Evolutionary conservation across 2,329 filamentous ascomycete genomes (phyloP).

Genomic region (Verticillium nubilum): DNA sequence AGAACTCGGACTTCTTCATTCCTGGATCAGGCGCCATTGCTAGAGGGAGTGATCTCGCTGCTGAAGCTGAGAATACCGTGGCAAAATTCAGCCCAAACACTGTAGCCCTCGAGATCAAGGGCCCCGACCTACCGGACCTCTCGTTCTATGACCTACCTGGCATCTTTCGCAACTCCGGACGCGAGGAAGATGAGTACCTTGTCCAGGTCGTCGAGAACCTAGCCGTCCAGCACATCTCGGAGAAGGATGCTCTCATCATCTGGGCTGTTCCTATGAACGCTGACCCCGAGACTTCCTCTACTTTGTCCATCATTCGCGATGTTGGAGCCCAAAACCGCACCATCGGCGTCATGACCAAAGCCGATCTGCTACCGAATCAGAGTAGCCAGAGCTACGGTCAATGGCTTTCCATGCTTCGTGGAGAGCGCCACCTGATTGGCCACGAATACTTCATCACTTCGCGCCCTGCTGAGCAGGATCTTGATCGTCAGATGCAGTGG

Average conservation of each 20-base stretch:
- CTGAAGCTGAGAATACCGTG: slow-evolving; percentile 36
- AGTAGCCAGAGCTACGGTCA: slow-evolving; percentile 41
- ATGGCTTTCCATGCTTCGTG: slow-evolving; percentile 60
- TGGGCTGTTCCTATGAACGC: slow-evolving; percentile 73
- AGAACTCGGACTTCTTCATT: slow-evolving; percentile 45
- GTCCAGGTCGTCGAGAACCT: slow-evolving; percentile 69
- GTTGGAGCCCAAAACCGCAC: slow-evolving; percentile 53
- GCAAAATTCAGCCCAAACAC: slow-evolving; percentile 80
- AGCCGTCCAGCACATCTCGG: slow-evolving; percentile 62
- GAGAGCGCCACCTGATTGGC: slow-evolving; percentile 56
- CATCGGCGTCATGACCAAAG: slow-evolving; percentile 78
- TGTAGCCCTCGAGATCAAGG: slow-evolving; percentile 69
- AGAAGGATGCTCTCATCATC: slow-evolving; percentile 68
- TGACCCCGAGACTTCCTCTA: slow-evolving; percentile 71
- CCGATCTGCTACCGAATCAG: slow-evolving; percentile 60
- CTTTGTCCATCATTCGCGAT: slow-evolving; percentile 57
- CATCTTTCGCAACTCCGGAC: slow-evolving; percentile 65
- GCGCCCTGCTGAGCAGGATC: slow-evolving; percentile 50
- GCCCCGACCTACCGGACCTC: slow-evolving; percentile 64
- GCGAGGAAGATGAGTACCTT: slow-evolving; percentile 60
- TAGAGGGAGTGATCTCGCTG: slow-evolving; percentile 26
- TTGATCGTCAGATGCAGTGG: slow-evolving; percentile 46
- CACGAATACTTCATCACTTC: slow-evolving; percentile 79
- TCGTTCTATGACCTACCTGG: slow-evolving; percentile 85
- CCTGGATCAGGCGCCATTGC: slow-evolving; percentile 40